phyloP scores from a whole-genome alignment of 495 filamentous ascomycete genomes.

The Xylaria flabelliformis region DNA sequence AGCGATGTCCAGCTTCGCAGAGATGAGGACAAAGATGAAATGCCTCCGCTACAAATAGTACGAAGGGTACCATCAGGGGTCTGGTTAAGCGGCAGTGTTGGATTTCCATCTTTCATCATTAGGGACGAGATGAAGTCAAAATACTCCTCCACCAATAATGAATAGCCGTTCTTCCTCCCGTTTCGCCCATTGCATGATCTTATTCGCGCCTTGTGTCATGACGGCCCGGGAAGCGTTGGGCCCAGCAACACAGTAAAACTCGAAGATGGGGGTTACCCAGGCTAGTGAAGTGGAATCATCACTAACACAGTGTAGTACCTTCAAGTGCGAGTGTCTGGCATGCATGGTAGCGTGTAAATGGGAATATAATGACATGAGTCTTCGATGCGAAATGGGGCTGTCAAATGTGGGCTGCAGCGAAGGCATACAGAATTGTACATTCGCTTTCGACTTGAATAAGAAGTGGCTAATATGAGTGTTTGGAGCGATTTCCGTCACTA shows the following conservation, averaged over 20 bases:
- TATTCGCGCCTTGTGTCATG: constrained; percentile 83
- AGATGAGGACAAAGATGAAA: not conserved
- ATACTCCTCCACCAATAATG: constrained; percentile 90
- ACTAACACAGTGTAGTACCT: constrained; percentile 79
- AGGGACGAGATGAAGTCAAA: constrained; percentile 35
- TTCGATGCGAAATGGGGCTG: constrained; percentile 68
- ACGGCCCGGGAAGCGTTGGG: constrained; percentile 75
- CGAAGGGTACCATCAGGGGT: not conserved
- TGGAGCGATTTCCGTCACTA: constrained; percentile 73
- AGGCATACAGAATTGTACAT: constrained; percentile 96
- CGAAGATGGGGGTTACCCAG: constrained; percentile 89
- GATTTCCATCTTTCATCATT: not conserved
- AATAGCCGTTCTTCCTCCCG: constrained; percentile 92
- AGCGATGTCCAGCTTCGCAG: not conserved
- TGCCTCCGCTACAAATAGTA: not conserved
- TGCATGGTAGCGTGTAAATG: constrained; percentile 84
- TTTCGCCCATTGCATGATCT: constrained; percentile 86
- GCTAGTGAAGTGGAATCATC: constrained; percentile 79
- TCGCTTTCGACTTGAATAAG: constrained; percentile 88
- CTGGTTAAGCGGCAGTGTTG: not conserved
- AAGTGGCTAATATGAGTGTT: constrained; percentile 85
- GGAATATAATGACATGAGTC: constrained; percentile 84
- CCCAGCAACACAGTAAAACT: constrained; percentile 92
- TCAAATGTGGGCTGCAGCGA: constrained; percentile 75
- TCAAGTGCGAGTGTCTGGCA: constrained; percentile 78